Evolutionary conservation across 202 grass and related monocot species (phyloP), one percentile per base, ranked within the genome.

Genomic region (Musa balbisiana): DNA sequence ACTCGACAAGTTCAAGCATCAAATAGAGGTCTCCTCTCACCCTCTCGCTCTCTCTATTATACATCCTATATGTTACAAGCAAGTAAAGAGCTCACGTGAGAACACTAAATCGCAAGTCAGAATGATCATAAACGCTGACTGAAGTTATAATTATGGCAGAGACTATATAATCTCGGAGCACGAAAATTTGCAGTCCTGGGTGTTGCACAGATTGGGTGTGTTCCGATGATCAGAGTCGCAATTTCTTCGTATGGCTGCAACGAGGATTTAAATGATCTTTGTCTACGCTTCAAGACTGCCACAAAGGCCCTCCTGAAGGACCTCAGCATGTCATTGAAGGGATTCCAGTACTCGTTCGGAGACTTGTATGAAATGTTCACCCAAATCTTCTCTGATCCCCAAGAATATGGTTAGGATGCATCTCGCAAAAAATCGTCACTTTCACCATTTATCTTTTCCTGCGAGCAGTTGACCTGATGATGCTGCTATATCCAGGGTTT

Each of bases 331-430:
- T 33, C 56, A 2, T 50, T 90, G n/a, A 73, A 51, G 11, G 69
- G 76, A 70, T 85, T 90, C 85, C 65, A 43, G 15, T 90, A 87
- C 77, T 85, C 88, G 19, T 63, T 90, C 33, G 56, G 11, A 22
- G 52, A 90, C 66, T 72, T 64, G 0, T 68, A 77, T 55, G 4
- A 52, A 16, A 80, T 90, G 77, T 16, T 2, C 19, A 43, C 64
- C 0, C 14, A 0, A 0, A 2, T 83, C 26, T 10, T 80, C 27
- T 9, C 75, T 1, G 11, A 65, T 72, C 55, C 71, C 12, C 2
- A 1, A 26, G 26, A 20, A 68, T 85, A 78, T 64, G 62, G 89
- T 83, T 74, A 78, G 54, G 63, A 75, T 84, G 69, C 33, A 5
- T 43, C 33, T 27, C 1, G 5, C n/a, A 24, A 8, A 43, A 49